Percentiles rank a stretch among this genome's conserved stretches.
phyloP scores from a whole-genome alignment of 2,329 filamentous ascomycete genomes.

The Penicillium sp. region DNA sequence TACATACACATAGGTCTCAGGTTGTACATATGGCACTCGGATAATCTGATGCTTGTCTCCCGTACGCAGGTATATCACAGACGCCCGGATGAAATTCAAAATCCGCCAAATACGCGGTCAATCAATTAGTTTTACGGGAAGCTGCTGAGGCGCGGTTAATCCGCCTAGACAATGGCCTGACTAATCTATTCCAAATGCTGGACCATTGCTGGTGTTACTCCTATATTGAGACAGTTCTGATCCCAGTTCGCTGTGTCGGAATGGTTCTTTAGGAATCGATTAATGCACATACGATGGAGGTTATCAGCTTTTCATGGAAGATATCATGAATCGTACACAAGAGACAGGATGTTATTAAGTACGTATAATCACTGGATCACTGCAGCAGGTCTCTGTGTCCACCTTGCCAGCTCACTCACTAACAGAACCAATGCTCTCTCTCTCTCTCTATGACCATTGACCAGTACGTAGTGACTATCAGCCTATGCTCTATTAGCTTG shows the following conservation, averaged over 20 bases:
- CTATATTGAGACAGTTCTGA: not conserved
- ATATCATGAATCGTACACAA: not conserved
- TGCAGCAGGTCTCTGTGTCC: no score
- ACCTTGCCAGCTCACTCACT: no score
- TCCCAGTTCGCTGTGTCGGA: not conserved
- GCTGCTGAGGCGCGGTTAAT: not conserved
- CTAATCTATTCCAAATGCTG: not conserved
- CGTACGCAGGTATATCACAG: constrained; percentile 10
- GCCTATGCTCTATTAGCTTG: no score
- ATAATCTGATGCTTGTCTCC: constrained; percentile 15
- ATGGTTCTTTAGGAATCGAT: not conserved
- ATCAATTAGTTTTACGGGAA: not conserved
- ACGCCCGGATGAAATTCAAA: constrained; percentile 9
- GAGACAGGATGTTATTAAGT: no score
- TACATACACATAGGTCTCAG: no score
- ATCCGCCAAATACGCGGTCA: not conserved
- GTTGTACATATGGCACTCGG: no score
- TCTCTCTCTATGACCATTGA: no score
- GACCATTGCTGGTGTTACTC: no score
- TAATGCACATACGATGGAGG: not conserved
- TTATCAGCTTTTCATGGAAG: not conserved
- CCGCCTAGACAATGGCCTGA: not conserved
- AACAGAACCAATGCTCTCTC: no score
- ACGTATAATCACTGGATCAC: no score
- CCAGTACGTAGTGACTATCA: no score